Evolutionary conservation across 768 basidiomycete species (phyloP).

Genomic region (Pleurotus ostreatus): DNA sequence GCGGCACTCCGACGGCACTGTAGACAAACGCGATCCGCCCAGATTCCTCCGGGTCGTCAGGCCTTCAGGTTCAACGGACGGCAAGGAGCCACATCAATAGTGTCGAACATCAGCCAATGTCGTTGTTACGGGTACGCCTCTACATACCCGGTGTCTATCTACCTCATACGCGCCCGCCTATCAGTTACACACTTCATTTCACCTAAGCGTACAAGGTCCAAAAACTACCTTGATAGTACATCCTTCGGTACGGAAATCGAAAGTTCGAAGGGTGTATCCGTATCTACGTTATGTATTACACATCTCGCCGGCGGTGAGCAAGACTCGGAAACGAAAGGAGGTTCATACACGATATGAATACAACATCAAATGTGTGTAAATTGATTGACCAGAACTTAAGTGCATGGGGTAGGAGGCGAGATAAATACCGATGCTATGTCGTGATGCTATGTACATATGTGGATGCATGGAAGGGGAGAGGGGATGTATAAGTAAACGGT

Average conservation of each 20-base stretch:
- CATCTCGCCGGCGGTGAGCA: too few species aligned
- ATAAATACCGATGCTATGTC: conserved; percentile 6
- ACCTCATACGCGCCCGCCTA: background rate
- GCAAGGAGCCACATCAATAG: background rate
- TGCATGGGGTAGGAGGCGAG: background rate
- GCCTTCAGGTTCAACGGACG: background rate
- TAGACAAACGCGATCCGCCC: background rate
- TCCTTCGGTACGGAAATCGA: background rate
- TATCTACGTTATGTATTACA: background rate
- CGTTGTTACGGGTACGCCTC: background rate
- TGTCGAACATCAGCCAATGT: background rate
- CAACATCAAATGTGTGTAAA: background rate
- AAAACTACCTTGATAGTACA: background rate
- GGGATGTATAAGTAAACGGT: background rate
- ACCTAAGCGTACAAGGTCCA: background rate
- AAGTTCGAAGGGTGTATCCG: background rate
- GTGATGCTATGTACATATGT: conserved; percentile 9
- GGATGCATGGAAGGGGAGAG: background rate
- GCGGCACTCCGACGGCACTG: too few species aligned
- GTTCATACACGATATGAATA: background rate
- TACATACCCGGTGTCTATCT: background rate
- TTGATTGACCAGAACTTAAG: background rate
- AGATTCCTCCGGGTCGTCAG: background rate
- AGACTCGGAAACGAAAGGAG: background rate
- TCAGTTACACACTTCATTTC: background rate